phyloP scores from a whole-genome alignment of 1,284 basidiomycete species.

The Irpex sp. region DNA sequence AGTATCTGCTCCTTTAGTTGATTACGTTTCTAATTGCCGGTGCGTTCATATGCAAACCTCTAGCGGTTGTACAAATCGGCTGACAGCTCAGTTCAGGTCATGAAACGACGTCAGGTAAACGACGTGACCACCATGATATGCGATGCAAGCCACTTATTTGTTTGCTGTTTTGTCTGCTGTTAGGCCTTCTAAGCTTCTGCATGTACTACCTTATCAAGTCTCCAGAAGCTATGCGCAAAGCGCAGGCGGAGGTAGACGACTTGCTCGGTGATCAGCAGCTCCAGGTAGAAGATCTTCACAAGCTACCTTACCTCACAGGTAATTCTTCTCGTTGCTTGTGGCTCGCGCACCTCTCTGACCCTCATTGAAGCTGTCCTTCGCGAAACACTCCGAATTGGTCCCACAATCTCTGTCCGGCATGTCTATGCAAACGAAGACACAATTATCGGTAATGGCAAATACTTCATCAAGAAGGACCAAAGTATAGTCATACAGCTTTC shows the following conservation, averaged over 20 bases:
- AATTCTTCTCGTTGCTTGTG: constrained; percentile 1
- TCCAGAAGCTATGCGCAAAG: constrained; percentile 39
- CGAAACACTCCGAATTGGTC: constrained; percentile 42
- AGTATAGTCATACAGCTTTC: constrained; percentile 29
- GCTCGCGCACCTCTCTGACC: no score
- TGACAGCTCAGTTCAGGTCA: constrained; percentile 28
- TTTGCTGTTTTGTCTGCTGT: background rate
- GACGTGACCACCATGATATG: background rate
- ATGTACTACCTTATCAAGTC: constrained; percentile 44
- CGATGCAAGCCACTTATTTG: background rate
- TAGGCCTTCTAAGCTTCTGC: constrained; percentile 36
- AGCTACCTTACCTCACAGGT: constrained; percentile 43
- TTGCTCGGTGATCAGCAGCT: constrained; percentile 37
- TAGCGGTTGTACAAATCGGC: background rate
- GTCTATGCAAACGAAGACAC: constrained; percentile 35
- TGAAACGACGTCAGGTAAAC: constrained; percentile 43
- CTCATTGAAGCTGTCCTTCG: constrained; percentile 36
- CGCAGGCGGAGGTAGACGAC: constrained; percentile 44
- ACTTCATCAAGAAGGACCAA: constrained; percentile 34
- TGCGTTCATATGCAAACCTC: constrained; percentile 8
- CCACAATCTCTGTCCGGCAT: constrained; percentile 36
- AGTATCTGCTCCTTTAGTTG: constrained; percentile 26
- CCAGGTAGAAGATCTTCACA: constrained; percentile 35
- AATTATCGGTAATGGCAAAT: constrained; percentile 36
- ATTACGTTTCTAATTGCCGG: constrained; percentile 52